phyloP scores from a whole-genome alignment of 805 yeast genomes.

The Allodekkera sacchari region DNA sequence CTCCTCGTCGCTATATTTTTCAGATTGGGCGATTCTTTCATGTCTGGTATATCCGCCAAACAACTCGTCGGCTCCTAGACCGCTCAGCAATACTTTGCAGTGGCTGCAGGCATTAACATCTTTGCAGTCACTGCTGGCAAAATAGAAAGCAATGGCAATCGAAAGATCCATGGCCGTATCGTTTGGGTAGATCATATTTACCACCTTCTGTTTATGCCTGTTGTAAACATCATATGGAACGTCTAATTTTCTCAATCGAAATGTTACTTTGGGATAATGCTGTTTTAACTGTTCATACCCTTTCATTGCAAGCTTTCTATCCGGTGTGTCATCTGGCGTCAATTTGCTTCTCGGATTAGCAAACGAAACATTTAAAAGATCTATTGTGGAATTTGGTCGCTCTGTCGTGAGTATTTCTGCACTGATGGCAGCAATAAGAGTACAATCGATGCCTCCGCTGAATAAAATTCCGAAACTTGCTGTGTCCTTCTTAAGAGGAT shows the following conservation, averaged over 20 bases:
- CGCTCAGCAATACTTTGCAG: constrained; percentile 74
- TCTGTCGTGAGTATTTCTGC: constrained; percentile 22
- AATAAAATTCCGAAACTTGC: constrained; percentile 56
- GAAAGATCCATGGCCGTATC: constrained; percentile 92
- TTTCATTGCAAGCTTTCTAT: constrained; percentile 61
- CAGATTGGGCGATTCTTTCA: constrained; percentile 31
- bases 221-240: constrained; percentile 64
- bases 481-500: constrained; percentile 37
- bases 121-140: constrained; percentile 44
- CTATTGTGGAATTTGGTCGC: constrained; percentile 35
- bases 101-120: constrained; percentile 34
- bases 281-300: constrained; percentile 47
- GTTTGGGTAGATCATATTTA: constrained; percentile 69
- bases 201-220: constrained; percentile 41
- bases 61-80: constrained; percentile 94
- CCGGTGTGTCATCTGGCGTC: constrained; percentile 68
- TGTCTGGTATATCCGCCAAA: constrained; percentile 95
- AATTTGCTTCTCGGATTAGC: constrained; percentile 75
- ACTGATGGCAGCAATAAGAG: constrained; percentile 58
- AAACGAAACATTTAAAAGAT: constrained; percentile 87
- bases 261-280: constrained; percentile 27
- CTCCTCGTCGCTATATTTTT: constrained; percentile 15
- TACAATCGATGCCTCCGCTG: constrained; percentile 95
- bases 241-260: constrained; percentile 60
- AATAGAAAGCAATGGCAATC: constrained; percentile 91